Evolutionary conservation across 768 basidiomycete species (phyloP), one percentile per base, ranked within the genome.

Genomic region (Leccinum ochraceum): DNA sequence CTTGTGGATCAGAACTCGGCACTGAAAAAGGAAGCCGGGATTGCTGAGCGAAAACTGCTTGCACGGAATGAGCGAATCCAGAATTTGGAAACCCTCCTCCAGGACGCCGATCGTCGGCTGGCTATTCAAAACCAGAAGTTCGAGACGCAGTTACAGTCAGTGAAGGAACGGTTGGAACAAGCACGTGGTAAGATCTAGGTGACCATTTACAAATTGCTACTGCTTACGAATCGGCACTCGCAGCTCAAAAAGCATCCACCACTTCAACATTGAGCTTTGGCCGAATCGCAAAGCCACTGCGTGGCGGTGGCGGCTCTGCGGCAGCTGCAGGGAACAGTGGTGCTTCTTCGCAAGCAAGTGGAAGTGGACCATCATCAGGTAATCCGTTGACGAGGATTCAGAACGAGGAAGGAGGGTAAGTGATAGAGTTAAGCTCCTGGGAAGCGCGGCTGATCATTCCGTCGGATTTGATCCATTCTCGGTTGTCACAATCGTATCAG

Each of bases 21-120:
- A 13, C 79, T 99, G 66, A 98, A 98, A 85, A 98, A 96, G 78
- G 97, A 98, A 76, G 91, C 94, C 34, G 94, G 93, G 22, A 92
- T 96, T 66, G 94, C 96, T 57, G 97, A 99, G 76, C 90, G 95
- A 68, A 98, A 98, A 77, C 79, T 99, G 28, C 83, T 97, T 67
- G 94, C 95, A 39, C 88, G 97, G 59, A 98, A 98, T 71, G 97
- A 98, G 75, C 89, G 97, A 67, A 98, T 99, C 78, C 91, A 95
- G 78, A 96, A 94, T 76, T 82, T 99, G 63, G 97, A 99, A 75
- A 86, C 89, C 3, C 78, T 97, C 39, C 81, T 98, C 30, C 94
- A 94, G 69, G 94, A 95, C 67, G 94, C 96, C 49, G 95, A 98
- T 78, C 89, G 94, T 50, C 86, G 95, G 67, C 79, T 98, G 62